Evolutionary conservation across 75 land plant species (phyloP).

Genomic region (Selaginella moellendorffii): DNA sequence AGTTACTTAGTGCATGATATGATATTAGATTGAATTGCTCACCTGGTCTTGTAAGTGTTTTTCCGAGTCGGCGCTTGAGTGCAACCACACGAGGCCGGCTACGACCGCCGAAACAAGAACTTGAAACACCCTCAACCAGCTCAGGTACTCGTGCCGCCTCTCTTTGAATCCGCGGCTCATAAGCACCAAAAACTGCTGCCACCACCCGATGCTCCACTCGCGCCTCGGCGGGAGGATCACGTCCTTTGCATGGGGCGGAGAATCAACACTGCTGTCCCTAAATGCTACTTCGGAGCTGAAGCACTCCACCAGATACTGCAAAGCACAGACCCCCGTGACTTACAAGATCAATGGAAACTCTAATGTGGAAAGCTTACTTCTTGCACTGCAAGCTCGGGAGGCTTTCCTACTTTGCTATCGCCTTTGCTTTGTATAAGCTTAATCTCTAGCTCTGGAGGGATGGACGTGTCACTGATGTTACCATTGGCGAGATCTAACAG

Average conservation of each 20-base stretch:
- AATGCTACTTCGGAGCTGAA: neutral
- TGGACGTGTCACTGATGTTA: slow-evolving; percentile 50
- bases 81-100: slow-evolving; percentile 77
- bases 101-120: slow-evolving; percentile 48
- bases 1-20: neutral
- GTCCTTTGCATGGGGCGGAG: slow-evolving; percentile 10
- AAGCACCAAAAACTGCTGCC: slow-evolving; percentile 53
- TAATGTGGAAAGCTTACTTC: neutral
- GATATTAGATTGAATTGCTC: neutral
- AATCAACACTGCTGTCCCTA: neutral
- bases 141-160: slow-evolving; percentile 67
- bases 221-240: slow-evolving; percentile 19
- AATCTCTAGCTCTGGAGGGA: slow-evolving; percentile 24
- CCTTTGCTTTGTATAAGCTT: no score
- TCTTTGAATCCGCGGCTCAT: slow-evolving; percentile 72
- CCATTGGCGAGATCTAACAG: slow-evolving; percentile 89
- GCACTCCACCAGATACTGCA: neutral
- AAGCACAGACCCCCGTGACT: neutral
- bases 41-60: slow-evolving; percentile 31
- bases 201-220: slow-evolving; percentile 71
- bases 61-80: slow-evolving; percentile 35
- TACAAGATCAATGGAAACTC: neutral
- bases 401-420: no score
- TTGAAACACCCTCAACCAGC: slow-evolving; percentile 57
- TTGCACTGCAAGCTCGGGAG: neutral